Evolutionary conservation across 1,139 yeast genomes (phyloP).

Genomic region (Zygosaccharomyces sapae): DNA sequence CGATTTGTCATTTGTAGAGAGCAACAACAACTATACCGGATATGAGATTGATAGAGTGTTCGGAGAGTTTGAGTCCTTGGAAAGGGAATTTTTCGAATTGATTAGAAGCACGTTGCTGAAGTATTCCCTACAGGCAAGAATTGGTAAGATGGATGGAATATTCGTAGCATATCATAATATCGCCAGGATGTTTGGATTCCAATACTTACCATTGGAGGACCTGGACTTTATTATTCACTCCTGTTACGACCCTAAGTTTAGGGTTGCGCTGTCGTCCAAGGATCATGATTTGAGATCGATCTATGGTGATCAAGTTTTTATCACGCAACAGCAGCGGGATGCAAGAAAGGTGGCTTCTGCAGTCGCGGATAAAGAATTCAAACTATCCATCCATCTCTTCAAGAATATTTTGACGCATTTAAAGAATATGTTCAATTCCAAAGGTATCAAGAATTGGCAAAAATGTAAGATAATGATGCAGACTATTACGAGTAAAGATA

Average conservation of each 20-base stretch:
- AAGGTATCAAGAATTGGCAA: slow-evolving; percentile 20
- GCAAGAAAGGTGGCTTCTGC: slow-evolving; percentile 40
- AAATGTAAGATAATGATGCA: slow-evolving; percentile 29
- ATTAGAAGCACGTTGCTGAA: slow-evolving; percentile 73
- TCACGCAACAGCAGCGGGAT: slow-evolving; percentile 22
- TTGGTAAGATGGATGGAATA: slow-evolving; percentile 96
- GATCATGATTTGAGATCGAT: slow-evolving; percentile 34
- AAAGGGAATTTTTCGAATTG: slow-evolving; percentile 73
- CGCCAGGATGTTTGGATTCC: slow-evolving; percentile 78
- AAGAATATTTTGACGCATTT: slow-evolving; percentile 45
- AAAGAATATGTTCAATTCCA: slow-evolving; percentile 33
- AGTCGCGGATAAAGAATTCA: slow-evolving; percentile 72
- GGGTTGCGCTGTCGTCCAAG: slow-evolving; percentile 28
- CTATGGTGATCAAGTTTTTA: slow-evolving; percentile 27
- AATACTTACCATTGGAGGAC: slow-evolving; percentile 71
- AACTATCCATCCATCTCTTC: slow-evolving; percentile 57
- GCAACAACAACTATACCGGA: slow-evolving; percentile 48
- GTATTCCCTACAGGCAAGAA: slow-evolving; percentile 84
- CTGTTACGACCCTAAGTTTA: slow-evolving; percentile 20
- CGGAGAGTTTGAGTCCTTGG: slow-evolving; percentile 74
- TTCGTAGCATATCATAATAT: slow-evolving; percentile 88
- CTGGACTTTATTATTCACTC: slow-evolving; percentile 62
- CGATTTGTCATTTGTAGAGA: slow-evolving; percentile 63
- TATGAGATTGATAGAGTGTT: slow-evolving; percentile 60
- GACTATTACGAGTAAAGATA: slow-evolving; percentile 18